Percentiles rank a stretch among this genome's conserved stretches.
Evolutionary conservation across 2,329 filamentous ascomycete genomes (phyloP).

Genomic region (Colletotrichum orchidophilum): DNA sequence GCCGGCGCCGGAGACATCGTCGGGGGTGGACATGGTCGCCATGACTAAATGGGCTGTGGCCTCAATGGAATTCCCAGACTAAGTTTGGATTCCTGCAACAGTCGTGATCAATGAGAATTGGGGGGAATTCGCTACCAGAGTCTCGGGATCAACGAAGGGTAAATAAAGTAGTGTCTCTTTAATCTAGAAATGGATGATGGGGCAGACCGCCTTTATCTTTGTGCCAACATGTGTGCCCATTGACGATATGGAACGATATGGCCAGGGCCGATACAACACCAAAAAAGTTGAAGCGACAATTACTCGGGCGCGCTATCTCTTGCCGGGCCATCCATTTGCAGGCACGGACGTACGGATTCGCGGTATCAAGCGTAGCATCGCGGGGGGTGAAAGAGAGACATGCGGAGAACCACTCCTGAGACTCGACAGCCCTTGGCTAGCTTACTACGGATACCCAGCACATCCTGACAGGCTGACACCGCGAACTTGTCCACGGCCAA

Average conservation of each 20-base stretch:
- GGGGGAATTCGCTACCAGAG: neutral
- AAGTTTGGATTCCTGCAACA: neutral
- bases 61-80: neutral
- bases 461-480: neutral
- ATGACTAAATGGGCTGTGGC: neutral
- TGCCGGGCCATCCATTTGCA: neutral
- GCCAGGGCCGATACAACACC: neutral
- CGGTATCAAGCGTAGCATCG: slow-evolving; percentile 10
- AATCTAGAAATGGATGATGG: neutral
- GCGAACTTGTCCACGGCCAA: neutral
- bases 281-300: neutral
- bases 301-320: neutral
- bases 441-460: neutral
- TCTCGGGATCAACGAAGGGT: neutral
- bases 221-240: neutral
- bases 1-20: slow-evolving; percentile 4
- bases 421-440: neutral
- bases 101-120: neutral
- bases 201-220: slow-evolving; percentile 19
- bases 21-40: slow-evolving; percentile 8
- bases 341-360: slow-evolving; percentile 2
- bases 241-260: neutral
- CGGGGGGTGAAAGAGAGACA: neutral
- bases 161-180: neutral
- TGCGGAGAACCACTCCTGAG: neutral